These are phyloP conservation scores for Taphrina pruni DNA, from an alignment of 1,139 yeast genomes.

Conservation along the genomic window DNA sequence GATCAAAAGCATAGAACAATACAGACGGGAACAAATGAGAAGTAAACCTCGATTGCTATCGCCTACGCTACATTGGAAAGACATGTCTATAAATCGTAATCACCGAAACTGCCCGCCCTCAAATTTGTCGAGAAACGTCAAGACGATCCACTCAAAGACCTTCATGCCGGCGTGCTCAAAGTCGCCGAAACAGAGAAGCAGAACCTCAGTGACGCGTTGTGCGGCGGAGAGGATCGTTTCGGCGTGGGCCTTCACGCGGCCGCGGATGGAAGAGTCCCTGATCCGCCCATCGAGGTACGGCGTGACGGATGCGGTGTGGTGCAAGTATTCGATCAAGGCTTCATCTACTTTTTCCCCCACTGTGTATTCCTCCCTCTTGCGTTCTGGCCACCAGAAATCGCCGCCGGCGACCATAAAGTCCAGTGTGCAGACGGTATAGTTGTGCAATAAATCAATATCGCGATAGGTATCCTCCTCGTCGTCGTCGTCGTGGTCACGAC, in stretches of 20 bases:
- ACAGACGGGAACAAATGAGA: background rate
- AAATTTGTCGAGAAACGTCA: constrained; percentile 7
- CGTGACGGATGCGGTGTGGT: background rate
- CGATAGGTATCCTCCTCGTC: background rate
- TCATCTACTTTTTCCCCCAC: constrained; percentile 29
- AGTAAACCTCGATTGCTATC: background rate
- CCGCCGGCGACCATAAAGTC: constrained; percentile 40
- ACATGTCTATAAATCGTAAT: background rate
- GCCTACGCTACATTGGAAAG: background rate
- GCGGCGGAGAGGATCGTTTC: constrained; percentile 6
- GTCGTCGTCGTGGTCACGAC: background rate
- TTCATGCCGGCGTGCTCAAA: constrained; percentile 8
- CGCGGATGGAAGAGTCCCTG: constrained; percentile 15
- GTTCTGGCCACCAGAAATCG: constrained; percentile 41
- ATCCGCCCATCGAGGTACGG: constrained; percentile 30
- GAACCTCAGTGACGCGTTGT: constrained; percentile 12
- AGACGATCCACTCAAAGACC: constrained; percentile 3
- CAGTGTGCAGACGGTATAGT: constrained; percentile 33
- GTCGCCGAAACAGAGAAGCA: constrained; percentile 8
- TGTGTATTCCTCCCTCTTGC: background rate
- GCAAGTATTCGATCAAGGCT: constrained; percentile 16
- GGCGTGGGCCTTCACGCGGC: constrained; percentile 18
- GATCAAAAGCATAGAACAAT: background rate
- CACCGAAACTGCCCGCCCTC: constrained; percentile 18
- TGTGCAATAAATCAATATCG: constrained; percentile 1